Conservation (phyloP, 768 basidiomycete species). For the Coprinopsis cinerea region DNA sequence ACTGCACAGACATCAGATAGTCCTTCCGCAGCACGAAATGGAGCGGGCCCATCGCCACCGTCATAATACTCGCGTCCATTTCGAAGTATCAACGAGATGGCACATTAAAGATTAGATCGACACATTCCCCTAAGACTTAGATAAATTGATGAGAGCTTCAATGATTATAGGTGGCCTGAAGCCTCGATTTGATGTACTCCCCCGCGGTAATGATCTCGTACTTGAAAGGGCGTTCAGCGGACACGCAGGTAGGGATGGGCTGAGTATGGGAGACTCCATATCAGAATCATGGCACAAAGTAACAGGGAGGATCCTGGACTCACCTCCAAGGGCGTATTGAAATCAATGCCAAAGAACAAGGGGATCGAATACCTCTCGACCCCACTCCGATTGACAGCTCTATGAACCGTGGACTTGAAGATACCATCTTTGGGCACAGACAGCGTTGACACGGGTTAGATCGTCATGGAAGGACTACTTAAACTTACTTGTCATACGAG, state of each 20-base stretch:
- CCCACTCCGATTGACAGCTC: constrained; percentile 74
- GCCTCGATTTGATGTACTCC: constrained; percentile 71
- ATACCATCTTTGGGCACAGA: constrained; percentile 61
- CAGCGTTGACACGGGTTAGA: no score
- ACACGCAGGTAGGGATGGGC: constrained; percentile 50
- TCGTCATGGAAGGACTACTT: background rate
- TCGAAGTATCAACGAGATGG: no score
- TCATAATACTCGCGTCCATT: no score
- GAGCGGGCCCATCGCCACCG: no score
- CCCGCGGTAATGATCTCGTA: constrained; percentile 75
- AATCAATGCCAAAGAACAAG: constrained; percentile 87
- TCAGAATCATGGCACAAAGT: background rate
- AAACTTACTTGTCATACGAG: constrained; percentile 78
- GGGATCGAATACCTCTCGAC: constrained; percentile 77
- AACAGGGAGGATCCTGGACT: constrained; percentile 11
- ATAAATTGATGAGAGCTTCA: no score
- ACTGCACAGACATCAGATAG: no score
- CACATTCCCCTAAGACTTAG: no score
- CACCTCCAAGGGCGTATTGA: constrained; percentile 76
- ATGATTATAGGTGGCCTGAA: constrained; percentile 62
- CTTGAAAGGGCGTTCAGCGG: constrained; percentile 36
- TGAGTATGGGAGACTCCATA: constrained; percentile 20
- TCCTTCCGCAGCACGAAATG: no score
- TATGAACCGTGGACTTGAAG: constrained; percentile 87
- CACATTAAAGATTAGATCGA: no score